Conservation (phyloP, 1,284 basidiomycete genomes). For the Ustilago vetiveriae region DNA sequence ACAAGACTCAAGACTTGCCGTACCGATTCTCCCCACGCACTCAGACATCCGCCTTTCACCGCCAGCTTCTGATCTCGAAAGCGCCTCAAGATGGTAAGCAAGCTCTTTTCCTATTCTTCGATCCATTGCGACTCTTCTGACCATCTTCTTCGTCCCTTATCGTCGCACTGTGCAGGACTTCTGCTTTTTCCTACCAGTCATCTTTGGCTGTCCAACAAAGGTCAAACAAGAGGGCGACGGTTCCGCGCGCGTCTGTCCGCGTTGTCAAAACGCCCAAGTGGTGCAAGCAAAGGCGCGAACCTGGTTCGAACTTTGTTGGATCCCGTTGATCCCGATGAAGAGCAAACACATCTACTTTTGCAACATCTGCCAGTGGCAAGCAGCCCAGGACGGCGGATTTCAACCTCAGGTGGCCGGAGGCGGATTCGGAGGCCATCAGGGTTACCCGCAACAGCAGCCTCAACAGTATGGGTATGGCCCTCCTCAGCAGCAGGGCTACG, state of each 20-base stretch:
- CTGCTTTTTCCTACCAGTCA: slow-evolving; percentile 60
- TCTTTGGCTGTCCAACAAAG: slow-evolving; percentile 65
- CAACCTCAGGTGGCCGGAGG: slow-evolving; percentile 51
- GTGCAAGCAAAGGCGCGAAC: slow-evolving; percentile 60
- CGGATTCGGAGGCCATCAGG: slow-evolving; percentile 42
- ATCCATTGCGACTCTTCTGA: no score
- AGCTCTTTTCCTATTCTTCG: no score
- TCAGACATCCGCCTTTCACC: no score
- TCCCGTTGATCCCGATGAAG: slow-evolving; percentile 61
- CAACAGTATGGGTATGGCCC: slow-evolving; percentile 54
- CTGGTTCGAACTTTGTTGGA: slow-evolving; percentile 66
- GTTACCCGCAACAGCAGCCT: slow-evolving; percentile 46
- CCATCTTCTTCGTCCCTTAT: neutral
- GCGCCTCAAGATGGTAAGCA: no score
- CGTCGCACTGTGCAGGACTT: slow-evolving; percentile 35
- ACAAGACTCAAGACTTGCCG: no score
- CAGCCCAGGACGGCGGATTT: slow-evolving; percentile 52
- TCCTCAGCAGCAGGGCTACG: slow-evolving; percentile 30
- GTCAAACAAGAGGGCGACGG: slow-evolving; percentile 64
- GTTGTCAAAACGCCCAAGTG: slow-evolving; percentile 65
- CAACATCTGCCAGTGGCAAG: slow-evolving; percentile 65
- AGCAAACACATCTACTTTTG: slow-evolving; percentile 60
- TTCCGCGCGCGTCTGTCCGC: slow-evolving; percentile 60
- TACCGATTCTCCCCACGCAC: no score
- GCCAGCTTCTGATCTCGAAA: no score